Evolutionary conservation across 345 rosid genomes (phyloP), one percentile per base, ranked within the genome.

Genomic region (Cardamine resedifolia): DNA sequence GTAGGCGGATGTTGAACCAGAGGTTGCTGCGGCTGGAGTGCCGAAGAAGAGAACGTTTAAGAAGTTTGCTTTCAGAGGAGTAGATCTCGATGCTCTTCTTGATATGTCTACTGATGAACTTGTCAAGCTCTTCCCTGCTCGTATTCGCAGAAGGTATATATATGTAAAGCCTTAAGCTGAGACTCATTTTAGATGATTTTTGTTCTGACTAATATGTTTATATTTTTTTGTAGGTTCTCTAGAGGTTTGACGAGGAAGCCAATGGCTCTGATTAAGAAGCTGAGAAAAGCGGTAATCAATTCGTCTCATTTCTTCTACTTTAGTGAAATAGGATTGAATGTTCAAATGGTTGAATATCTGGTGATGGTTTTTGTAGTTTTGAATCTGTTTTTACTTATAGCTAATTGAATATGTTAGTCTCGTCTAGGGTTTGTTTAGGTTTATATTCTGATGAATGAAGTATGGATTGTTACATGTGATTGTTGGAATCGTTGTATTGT

Each of bases 101-200:
- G 98, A 93, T 70, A 93, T 93, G 97, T 85, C 94, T 51, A 89
- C 96, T 4, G 98, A 94, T 62, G 96, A 94, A 44, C 97, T 94
- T 58, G 98, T 91, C 36, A 86, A 91, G 88, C 95, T 94, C 80
- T 91, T 94, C 83, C 61, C 64, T n/a, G 81, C 98, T 26, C 90
- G 98, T 52, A 88, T 91, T 77, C 97, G 98, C 79, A 87, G 98
- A 87, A 93, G 98, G 98, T 87, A 58, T 12, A 12, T n/a, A n/a
- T n/a, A n/a, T n/a, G n/a, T 7, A 12, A 50, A 23, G 21, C n/a
- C 23, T 31, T 43, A 0, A 10, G 19, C 6, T 6, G 2, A 47
- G 44, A 3, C 16, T 61, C 4, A 0, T 12, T 11, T 6, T 16
- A 33, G 69, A 44, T 45, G 53, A 23, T 16, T 6, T 48, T 48